Conservation (phyloP, 1,139 yeast genomes). For the Protomyces arabidopsidicola region DNA sequence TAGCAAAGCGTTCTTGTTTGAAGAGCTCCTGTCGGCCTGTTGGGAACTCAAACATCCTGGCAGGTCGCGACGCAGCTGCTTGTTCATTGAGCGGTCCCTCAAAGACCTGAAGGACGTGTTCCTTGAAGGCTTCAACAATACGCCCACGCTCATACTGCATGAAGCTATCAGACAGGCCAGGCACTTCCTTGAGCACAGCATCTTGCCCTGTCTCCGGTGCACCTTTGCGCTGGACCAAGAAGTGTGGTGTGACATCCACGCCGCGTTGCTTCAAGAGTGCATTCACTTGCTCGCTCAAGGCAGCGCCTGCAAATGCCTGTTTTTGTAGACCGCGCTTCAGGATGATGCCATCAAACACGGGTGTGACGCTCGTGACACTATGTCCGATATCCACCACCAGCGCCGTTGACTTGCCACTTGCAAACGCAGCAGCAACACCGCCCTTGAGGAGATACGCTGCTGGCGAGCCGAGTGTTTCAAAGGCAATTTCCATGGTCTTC, state of each 20-base stretch:
- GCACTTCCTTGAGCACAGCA: slow-evolving; percentile 41
- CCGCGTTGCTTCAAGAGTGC: slow-evolving; percentile 36
- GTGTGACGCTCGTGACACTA: slow-evolving; percentile 75
- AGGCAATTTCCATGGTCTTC: slow-evolving; percentile 66
- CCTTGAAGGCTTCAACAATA: slow-evolving; percentile 52
- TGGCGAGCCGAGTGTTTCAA: slow-evolving; percentile 71
- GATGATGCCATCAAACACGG: slow-evolving; percentile 90
- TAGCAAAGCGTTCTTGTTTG: slow-evolving; percentile 57
- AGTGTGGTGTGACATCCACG: slow-evolving; percentile 40
- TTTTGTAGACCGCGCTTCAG: slow-evolving; percentile 47
- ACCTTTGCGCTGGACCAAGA: slow-evolving; percentile 37
- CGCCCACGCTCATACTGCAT: slow-evolving; percentile 37
- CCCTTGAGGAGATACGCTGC: slow-evolving; percentile 81
- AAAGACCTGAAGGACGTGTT: slow-evolving; percentile 51
- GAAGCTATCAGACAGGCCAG: slow-evolving; percentile 37
- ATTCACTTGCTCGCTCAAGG: slow-evolving; percentile 34
- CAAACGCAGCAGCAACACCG: slow-evolving; percentile 88
- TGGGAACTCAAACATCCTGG: slow-evolving; percentile 74
- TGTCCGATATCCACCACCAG: slow-evolving; percentile 91
- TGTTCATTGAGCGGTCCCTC: slow-evolving; percentile 43
- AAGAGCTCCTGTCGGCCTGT: slow-evolving; percentile 56
- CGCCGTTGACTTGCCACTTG: slow-evolving; percentile 90
- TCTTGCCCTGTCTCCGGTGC: slow-evolving; percentile 39
- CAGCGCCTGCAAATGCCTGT: slow-evolving; percentile 40
- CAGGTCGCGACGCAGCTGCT: slow-evolving; percentile 33